Evolutionary conservation across 306 rosid genomes (phyloP).

Genomic region (Cucurbita maxima): DNA sequence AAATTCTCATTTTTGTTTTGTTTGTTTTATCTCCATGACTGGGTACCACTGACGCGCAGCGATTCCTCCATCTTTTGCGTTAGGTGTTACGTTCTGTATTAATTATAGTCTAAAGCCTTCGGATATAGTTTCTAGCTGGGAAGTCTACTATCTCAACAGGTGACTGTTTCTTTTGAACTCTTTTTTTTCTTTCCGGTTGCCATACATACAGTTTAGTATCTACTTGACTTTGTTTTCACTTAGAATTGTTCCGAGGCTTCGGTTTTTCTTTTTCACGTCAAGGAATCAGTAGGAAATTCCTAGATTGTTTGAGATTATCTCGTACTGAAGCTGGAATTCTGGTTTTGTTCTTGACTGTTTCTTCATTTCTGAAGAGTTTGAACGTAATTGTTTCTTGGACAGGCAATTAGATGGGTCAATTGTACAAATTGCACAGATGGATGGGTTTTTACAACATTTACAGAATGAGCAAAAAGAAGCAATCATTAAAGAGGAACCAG

Average conservation of each 20-base stretch:
- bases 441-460: slow-evolving; percentile 59
- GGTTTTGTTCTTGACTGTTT: background rate
- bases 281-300: too few species aligned
- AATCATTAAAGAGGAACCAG: slow-evolving; percentile 39
- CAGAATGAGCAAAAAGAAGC: slow-evolving; percentile 55
- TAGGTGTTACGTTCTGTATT: slow-evolving; percentile 60
- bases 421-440: slow-evolving; percentile 58
- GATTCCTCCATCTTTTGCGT: background rate
- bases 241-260: too few species aligned
- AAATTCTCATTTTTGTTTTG: background rate
- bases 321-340: background rate
- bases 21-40: background rate
- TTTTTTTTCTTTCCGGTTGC: background rate
- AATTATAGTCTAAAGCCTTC: slow-evolving; percentile 62
- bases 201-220: background rate
- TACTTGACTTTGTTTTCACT: background rate
- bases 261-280: too few species aligned
- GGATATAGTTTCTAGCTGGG: slow-evolving; percentile 84
- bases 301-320: background rate
- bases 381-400: slow-evolving; percentile 1
- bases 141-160: slow-evolving; percentile 86
- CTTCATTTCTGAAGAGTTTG: background rate
- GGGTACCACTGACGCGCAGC: background rate
- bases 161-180: slow-evolving; percentile 1
- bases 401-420: slow-evolving; percentile 46